Conservation (phyloP, 1,139 yeast genomes). For the Keqinozyma sinolaborantium region DNA sequence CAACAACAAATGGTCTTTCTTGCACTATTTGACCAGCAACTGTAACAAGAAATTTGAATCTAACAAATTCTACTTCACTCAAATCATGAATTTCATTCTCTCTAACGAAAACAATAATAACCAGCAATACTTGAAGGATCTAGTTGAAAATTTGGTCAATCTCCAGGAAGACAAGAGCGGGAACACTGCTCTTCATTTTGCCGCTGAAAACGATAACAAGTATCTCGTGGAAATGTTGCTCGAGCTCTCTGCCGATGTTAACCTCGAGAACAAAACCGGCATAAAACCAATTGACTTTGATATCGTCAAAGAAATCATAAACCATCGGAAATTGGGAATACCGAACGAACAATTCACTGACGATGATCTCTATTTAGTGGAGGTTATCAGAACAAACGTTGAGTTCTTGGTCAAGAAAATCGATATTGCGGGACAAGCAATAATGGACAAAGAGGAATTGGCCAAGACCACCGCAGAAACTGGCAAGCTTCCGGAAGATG, state of each 20-base stretch:
- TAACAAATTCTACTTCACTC: conserved; percentile 66
- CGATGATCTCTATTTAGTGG: conserved; percentile 27
- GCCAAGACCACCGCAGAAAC: conserved; percentile 7
- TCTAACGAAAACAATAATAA: conserved; percentile 13
- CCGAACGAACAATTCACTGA: conserved; percentile 11
- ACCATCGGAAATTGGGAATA: conserved; percentile 12
- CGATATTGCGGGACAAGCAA: conserved; percentile 18
- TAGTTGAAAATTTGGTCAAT: conserved; percentile 66
- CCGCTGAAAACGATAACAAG: conserved; percentile 82
- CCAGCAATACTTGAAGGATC: conserved; percentile 53
- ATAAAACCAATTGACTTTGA: conserved; percentile 86
- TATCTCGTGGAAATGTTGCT: conserved; percentile 77
- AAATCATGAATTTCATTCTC: conserved; percentile 79
- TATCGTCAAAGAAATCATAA: conserved; percentile 34
- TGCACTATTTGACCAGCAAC: conserved; percentile 34
- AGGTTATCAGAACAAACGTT: conserved; percentile 31
- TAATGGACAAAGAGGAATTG: conserved; percentile 19
- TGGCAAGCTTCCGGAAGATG: conserved; percentile 8
- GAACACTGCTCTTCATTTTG: conserved; percentile 84
- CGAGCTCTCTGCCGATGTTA: conserved; percentile 84
- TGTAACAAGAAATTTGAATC: conserved; percentile 29
- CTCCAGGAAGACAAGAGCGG: conserved; percentile 75
- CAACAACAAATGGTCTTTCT: conserved; percentile 28
- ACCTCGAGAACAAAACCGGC: conserved; percentile 77
- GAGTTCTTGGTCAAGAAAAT: conserved; percentile 30